phyloP scores from a whole-genome alignment of 116 monocot genomes.

The Papilionanthe hybrid region DNA sequence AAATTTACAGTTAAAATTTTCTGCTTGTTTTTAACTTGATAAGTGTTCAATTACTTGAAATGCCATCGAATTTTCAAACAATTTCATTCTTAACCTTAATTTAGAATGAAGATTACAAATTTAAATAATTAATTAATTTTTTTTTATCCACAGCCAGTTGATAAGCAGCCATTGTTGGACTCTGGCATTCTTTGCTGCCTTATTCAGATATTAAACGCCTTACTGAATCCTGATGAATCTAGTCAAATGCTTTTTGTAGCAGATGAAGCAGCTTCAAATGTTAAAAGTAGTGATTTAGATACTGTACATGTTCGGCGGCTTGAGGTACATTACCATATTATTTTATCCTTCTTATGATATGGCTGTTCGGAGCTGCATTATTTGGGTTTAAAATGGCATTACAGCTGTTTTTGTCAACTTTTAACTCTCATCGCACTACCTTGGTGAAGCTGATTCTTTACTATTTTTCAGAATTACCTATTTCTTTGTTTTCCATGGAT shows the following conservation, averaged over 20 bases:
- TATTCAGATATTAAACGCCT: constrained; percentile 78
- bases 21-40: background rate
- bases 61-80: background rate
- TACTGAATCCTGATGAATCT: constrained; percentile 54
- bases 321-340: constrained; percentile 48
- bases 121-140: constrained; percentile 11
- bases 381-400: too few species aligned
- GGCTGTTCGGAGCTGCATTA: too few species aligned
- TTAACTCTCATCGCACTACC: too few species aligned
- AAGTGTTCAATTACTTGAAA: background rate
- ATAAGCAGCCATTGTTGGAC: constrained; percentile 92
- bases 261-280: constrained; percentile 36
- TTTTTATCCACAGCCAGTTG: constrained; percentile 49
- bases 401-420: too few species aligned
- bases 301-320: constrained; percentile 50
- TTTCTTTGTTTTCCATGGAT: too few species aligned
- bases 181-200: constrained; percentile 96
- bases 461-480: too few species aligned
- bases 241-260: constrained; percentile 21
- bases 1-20: background rate
- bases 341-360: background rate
- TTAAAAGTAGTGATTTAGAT: constrained; percentile 23
- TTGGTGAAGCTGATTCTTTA: too few species aligned
- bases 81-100: background rate
- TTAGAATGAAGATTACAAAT: background rate